phyloP scores from a whole-genome alignment of 2,329 filamentous ascomycete species.

The Phyllachora maydis region DNA sequence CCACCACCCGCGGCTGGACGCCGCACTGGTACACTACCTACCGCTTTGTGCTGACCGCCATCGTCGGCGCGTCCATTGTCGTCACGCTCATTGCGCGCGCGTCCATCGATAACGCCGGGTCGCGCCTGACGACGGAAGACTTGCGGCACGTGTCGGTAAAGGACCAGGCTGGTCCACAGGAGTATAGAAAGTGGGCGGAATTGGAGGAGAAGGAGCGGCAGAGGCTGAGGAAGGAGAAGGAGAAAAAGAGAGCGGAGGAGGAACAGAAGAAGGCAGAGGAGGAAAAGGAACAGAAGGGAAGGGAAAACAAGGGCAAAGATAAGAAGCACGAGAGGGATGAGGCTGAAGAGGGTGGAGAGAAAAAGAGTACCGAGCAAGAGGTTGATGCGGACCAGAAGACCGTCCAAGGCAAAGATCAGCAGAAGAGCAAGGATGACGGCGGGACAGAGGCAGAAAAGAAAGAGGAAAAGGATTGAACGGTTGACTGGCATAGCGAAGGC shows the following conservation, averaged over 20 bases:
- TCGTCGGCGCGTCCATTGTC: constrained; percentile 69
- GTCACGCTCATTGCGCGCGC: constrained; percentile 65
- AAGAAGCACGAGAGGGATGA: constrained; percentile 5
- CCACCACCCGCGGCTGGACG: constrained; percentile 54
- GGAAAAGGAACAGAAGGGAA: constrained; percentile 4
- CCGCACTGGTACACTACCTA: constrained; percentile 77
- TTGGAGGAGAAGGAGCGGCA: constrained; percentile 19
- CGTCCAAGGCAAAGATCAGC: no score
- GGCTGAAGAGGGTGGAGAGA: constrained; percentile 1
- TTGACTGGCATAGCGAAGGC: no score
- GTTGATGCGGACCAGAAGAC: not conserved
- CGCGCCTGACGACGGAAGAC: constrained; percentile 12
- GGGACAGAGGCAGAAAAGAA: no score
- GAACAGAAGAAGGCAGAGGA: constrained; percentile 9
- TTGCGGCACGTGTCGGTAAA: constrained; percentile 17
- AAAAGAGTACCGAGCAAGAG: constrained; percentile 2
- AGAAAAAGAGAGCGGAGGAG: constrained; percentile 15
- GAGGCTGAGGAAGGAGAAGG: constrained; percentile 15
- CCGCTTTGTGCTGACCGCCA: constrained; percentile 78
- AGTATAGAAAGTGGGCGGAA: constrained; percentile 21
- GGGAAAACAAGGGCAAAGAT: constrained; percentile 7
- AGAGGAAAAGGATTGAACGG: no score
- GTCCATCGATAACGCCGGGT: constrained; percentile 34
- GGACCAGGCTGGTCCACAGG: constrained; percentile 12
- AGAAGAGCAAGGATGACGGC: no score